These are phyloP conservation scores for Polymyxa betae DNA, from an alignment of 208 protist genomes.

Conservation along the genomic window DNA sequence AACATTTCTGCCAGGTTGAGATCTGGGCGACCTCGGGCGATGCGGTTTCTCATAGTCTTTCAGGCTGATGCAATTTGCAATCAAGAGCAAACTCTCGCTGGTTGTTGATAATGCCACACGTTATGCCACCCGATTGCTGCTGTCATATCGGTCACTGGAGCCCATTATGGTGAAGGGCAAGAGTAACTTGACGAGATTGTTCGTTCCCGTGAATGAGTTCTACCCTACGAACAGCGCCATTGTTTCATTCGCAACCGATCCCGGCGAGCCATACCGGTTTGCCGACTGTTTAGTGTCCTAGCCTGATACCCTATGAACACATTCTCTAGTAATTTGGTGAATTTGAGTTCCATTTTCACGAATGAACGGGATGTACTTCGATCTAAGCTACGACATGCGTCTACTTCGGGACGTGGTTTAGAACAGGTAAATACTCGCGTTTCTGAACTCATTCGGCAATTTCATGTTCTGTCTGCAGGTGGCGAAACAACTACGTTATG, in stretches of 20 bases:
- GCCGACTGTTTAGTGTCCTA: not conserved
- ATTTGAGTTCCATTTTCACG: not conserved
- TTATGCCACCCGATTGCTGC: conserved; percentile 26
- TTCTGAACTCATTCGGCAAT: too few relatives aligned
- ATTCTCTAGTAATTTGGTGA: not conserved
- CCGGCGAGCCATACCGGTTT: not conserved
- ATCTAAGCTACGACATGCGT: not conserved
- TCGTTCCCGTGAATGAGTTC: not conserved
- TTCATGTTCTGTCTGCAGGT: too few relatives aligned
- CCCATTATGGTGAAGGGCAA: conserved; percentile 55
- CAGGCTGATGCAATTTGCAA: conserved; percentile 34
- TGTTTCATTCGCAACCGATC: not conserved
- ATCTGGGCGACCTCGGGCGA: not conserved
- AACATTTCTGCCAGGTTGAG: conserved; percentile 42
- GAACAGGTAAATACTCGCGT: not conserved
- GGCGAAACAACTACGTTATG: too few relatives aligned
- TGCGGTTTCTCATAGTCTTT: not conserved
- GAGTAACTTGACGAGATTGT: not conserved
- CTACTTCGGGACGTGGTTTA: not conserved
- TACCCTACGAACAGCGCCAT: not conserved
- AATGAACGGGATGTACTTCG: not conserved
- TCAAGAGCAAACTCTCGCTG: not conserved
- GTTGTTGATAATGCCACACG: conserved; percentile 33
- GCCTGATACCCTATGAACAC: not conserved
- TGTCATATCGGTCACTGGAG: conserved; percentile 21